A percentile compares a stretch with the other conserved stretches of the same genome.
These are phyloP conservation scores for Wolfiporia cocos DNA, from an alignment of 1,284 basidiomycete species.

Conservation along the genomic window DNA sequence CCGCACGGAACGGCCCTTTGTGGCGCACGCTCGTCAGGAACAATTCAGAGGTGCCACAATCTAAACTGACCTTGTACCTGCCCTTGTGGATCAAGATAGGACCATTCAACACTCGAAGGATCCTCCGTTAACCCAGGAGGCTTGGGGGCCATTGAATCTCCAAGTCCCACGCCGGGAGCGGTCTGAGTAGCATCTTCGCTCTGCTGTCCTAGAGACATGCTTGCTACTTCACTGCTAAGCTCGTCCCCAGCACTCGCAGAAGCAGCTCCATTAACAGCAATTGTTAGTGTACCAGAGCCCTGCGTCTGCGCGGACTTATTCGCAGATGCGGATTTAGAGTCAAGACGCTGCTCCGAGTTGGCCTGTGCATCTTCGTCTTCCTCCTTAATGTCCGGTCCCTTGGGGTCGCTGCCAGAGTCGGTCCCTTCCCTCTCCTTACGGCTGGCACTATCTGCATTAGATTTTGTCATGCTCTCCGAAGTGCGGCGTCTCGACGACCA, in stretches of 20 bases:
- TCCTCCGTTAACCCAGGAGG: conserved; percentile 43
- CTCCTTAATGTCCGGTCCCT: conserved; percentile 47
- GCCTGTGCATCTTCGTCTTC: conserved; percentile 31
- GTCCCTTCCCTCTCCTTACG: conserved; percentile 30
- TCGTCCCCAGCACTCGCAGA: no score
- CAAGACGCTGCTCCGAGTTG: conserved; percentile 9
- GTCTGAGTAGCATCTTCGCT: no score
- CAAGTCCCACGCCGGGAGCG: no score
- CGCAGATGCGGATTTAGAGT: no score
- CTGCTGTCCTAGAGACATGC: no score
- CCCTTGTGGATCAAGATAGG: conserved; percentile 87
- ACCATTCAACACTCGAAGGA: conserved; percentile 78
- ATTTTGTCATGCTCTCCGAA: conserved; percentile 44
- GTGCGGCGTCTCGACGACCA: conserved; percentile 58
- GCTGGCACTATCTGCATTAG: conserved; percentile 17
- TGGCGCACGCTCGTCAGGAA: conserved; percentile 4
- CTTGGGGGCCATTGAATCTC: conserved; percentile 5
- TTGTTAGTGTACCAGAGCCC: no score
- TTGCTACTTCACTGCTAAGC: no score
- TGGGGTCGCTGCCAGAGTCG: conserved; percentile 35
- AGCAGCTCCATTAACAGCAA: no score
- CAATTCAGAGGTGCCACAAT: neutral
- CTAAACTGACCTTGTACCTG: conserved; percentile 72
- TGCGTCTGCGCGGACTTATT: no score
- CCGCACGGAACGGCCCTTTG: conserved; percentile 84